These are phyloP conservation scores for Starmera stellimalicola DNA, from an alignment of 1,139 yeast species.

Conservation along the genomic window DNA sequence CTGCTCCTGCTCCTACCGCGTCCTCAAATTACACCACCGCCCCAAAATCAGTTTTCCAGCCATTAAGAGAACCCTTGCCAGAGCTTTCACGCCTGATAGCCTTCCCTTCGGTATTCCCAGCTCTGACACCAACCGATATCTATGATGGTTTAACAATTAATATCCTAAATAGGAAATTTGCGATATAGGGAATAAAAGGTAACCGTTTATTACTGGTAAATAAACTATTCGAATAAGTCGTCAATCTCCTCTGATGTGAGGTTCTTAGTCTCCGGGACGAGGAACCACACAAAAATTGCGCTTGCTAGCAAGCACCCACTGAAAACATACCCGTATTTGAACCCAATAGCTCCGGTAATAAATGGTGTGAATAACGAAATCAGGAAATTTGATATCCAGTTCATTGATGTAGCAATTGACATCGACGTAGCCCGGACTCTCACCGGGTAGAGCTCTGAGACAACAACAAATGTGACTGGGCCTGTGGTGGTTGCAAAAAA, in stretches of 20 bases:
- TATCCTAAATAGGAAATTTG: neutral
- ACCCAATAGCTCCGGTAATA: slow-evolving; percentile 42
- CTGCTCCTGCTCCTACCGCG: neutral
- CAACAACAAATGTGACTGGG: slow-evolving; percentile 67
- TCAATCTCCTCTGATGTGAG: slow-evolving; percentile 59
- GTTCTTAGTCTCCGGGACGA: slow-evolving; percentile 68
- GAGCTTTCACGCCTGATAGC: too few relatives aligned
- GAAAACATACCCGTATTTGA: slow-evolving; percentile 63
- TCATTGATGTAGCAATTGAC: slow-evolving; percentile 63
- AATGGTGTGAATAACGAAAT: slow-evolving; percentile 67
- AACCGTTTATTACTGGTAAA: too few relatives aligned
- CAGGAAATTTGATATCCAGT: slow-evolving; percentile 71
- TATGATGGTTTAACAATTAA: neutral
- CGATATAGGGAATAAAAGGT: too few relatives aligned
- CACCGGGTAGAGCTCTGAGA: slow-evolving; percentile 70
- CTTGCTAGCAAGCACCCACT: slow-evolving; percentile 53
- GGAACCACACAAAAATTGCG: slow-evolving; percentile 45
- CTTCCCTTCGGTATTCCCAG: too few relatives aligned
- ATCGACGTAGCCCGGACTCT: slow-evolving; percentile 69
- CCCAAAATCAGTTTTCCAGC: too few relatives aligned
- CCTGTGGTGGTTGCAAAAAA: slow-evolving; percentile 84
- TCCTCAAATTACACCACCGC: neutral
- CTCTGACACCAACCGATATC: too few relatives aligned
- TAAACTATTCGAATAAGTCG: neutral
- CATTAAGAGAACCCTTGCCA: too few relatives aligned